Percentiles rank a stretch among this genome's conserved stretches.
phyloP scores from a whole-genome alignment of 2,329 filamentous ascomycete genomes.

The Colletotrichum kahawae region DNA sequence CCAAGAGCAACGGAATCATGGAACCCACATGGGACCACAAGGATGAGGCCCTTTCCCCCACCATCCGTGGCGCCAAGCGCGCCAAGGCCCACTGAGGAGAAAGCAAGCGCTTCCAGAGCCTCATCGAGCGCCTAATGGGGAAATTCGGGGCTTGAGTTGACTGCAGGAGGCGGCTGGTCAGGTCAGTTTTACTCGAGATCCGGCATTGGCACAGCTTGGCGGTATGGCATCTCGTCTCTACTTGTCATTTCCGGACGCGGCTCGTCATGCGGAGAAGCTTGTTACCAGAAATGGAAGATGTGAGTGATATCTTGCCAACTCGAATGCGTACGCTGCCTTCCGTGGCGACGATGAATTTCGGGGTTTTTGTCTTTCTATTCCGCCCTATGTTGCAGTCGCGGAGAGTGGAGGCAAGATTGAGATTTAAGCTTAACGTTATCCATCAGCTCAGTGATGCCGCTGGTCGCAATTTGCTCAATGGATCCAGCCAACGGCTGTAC shows the following conservation, averaged over 20 bases:
- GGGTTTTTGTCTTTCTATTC: neutral
- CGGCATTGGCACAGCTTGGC: slow-evolving; percentile 15
- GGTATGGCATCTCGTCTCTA: slow-evolving; percentile 4
- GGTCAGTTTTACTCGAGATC: neutral
- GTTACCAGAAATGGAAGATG: rapidly evolving
- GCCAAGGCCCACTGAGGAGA: neutral
- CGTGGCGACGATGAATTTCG: neutral
- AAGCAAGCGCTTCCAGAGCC: neutral
- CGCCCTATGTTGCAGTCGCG: neutral
- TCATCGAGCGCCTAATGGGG: neutral
- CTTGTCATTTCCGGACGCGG: slow-evolving; percentile 4
- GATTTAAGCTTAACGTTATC: neutral
- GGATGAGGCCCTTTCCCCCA: neutral
- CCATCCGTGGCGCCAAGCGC: slow-evolving; percentile 11
- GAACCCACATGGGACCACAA: slow-evolving; percentile 15
- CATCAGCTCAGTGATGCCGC: neutral
- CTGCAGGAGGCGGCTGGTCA: neutral
- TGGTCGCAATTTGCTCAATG: neutral
- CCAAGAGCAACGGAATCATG: slow-evolving; percentile 10
- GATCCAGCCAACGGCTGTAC: neutral
- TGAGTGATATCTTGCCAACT: neutral
- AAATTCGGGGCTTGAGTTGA: neutral
- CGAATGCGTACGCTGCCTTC: neutral
- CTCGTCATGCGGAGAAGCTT: neutral
- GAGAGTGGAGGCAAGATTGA: neutral